Base-by-base conservation (phyloP, 805 yeast species). In the Candida anglica region DNA sequence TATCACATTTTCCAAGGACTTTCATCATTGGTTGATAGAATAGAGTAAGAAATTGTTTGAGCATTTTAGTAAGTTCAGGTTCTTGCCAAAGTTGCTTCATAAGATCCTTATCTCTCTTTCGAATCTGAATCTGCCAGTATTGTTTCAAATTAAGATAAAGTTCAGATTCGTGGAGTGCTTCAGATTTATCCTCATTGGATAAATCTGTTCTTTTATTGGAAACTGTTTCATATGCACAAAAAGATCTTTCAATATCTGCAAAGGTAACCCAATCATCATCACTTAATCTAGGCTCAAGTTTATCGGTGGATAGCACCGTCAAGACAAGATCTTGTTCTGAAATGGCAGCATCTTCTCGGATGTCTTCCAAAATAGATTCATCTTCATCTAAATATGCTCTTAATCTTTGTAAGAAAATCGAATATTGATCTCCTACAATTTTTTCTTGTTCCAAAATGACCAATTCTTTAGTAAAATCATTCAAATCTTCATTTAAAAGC, bases 71-170 rank as follows among this genome's bases (percentile, higher is more conserved):
- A 29, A 94, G 63, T 43, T 84, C 86, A 0, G 91, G 87, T 46
- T 89, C 95, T 29, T 77, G 78, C 95, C 96, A 86, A 27, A 89
- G 53, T 49, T 81, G 80, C 47, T 79, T 79, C 66, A 89, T 58
- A 27, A 82, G 61, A 36, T 78, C 76, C 52, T 86, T 88, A 51
- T 91, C 98, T 23, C 77, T 74, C 37, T 76, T 80, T 22, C 93
- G 72, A 1, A 85, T 63, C 42, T 72, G 72, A 13, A 83, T 58
- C 39, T 74, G 79, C 58, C 83, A 75, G 34, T 82, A 69, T 36
- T 81, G 79, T 39, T 75, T 77, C 10, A 84, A 51, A 40, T 71
- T 68, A 6, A 77, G 60, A 46, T 73, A 83, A 26, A 73, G 48
- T 15, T 65, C 64, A 2, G 56, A 36, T 6, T 43, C 37, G 2